A percentile compares a stretch with the other conserved stretches of the same genome.
These are phyloP conservation scores for Cryphonectria japonica DNA, from an alignment of 2,329 filamentous ascomycete genomes.

Conservation along the genomic window DNA sequence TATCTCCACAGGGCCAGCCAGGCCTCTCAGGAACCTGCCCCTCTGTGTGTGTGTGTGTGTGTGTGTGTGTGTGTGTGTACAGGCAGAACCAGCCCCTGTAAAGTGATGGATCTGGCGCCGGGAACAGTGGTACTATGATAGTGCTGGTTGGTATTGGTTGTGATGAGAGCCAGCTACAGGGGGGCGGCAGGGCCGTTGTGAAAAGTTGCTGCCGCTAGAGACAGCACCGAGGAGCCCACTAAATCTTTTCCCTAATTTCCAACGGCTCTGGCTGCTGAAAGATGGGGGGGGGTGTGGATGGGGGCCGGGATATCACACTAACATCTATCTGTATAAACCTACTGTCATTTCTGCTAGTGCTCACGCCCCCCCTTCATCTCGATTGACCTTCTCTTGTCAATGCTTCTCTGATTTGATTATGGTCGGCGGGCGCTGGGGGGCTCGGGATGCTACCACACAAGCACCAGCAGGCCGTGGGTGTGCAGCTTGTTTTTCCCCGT, in stretches of 20 bases:
- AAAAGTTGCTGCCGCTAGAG: not conserved
- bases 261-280: not conserved
- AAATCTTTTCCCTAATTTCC: conserved; percentile 6
- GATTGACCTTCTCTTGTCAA: not conserved
- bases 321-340: not conserved
- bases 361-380: not conserved
- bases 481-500: not conserved
- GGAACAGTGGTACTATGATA: not conserved
- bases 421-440: not conserved
- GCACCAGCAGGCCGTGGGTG: not conserved
- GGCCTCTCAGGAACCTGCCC: not conserved
- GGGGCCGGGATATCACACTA: not conserved
- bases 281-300: not conserved
- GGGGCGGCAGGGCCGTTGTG: conserved; percentile 10
- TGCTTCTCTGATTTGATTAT: conserved; percentile 5
- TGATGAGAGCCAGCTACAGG: not conserved
- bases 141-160: not conserved
- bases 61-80: too few species aligned
- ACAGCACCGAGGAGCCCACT: not conserved
- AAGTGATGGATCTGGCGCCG: not conserved
- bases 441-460: not conserved
- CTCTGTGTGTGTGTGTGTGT: too few species aligned
- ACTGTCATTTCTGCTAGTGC: not conserved
- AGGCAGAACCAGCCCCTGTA: not conserved
- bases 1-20: not conserved